phyloP scores from a whole-genome alignment of 1,284 basidiomycete species.

The Blastosporella zonata region DNA sequence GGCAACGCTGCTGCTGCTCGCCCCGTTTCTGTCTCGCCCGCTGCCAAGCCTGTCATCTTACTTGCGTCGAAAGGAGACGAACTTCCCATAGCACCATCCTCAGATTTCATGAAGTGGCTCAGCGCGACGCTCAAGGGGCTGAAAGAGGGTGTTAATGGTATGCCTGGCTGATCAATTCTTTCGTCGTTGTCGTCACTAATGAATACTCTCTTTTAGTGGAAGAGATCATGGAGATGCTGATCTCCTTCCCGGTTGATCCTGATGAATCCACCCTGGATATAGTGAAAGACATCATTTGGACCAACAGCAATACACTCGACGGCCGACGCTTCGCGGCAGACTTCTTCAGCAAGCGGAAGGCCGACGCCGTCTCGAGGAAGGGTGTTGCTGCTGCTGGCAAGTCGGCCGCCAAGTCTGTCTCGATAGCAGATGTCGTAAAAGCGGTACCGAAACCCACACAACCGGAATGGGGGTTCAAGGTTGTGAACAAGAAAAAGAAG shows the following conservation, averaged over 20 bases:
- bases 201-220: constrained; percentile 57
- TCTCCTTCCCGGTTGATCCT: constrained; percentile 88
- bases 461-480: constrained; percentile 84
- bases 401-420: constrained; percentile 51
- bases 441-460: constrained; percentile 76
- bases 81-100: constrained; percentile 60
- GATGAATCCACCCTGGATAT: constrained; percentile 81
- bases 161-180: not conserved
- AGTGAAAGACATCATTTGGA: constrained; percentile 91
- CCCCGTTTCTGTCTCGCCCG: constrained; percentile 27
- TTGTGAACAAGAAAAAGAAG: constrained; percentile 92
- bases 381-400: constrained; percentile 35
- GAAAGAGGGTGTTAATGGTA: constrained; percentile 77
- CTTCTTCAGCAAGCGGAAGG: constrained; percentile 84
- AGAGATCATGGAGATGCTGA: constrained; percentile 89
- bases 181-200: constrained; percentile 14
- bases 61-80: constrained; percentile 53
- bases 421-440: constrained; percentile 87
- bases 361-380: constrained; percentile 61
- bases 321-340: constrained; percentile 92
- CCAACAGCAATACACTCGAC: constrained; percentile 91
- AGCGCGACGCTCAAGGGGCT: constrained; percentile 86
- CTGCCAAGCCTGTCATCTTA: constrained; percentile 37
- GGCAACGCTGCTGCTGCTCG: constrained; percentile 31
- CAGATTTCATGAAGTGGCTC: constrained; percentile 92